Evolutionary conservation across 2,329 filamentous ascomycete species (phyloP).

Genomic region (Dactylellina cionopaga): DNA sequence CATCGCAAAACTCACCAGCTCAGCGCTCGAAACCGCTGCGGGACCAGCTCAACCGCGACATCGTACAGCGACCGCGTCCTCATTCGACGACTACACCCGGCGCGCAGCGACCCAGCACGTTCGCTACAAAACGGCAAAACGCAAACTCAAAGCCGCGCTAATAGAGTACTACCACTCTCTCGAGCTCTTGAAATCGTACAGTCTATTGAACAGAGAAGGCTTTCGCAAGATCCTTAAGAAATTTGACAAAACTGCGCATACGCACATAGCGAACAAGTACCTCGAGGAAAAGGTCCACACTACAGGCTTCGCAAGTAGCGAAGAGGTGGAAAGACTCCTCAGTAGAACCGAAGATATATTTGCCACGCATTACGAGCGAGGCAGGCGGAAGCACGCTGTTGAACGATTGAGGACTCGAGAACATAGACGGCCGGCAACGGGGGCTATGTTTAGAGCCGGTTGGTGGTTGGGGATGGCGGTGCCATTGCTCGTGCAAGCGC

Average conservation of each 20-base stretch:
- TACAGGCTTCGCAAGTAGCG: slow-evolving; percentile 90
- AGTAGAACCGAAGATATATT: slow-evolving; percentile 88
- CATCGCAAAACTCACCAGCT: slow-evolving; percentile 52
- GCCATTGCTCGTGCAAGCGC: slow-evolving; percentile 75
- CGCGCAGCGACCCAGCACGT: slow-evolving; percentile 63
- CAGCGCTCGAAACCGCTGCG: slow-evolving; percentile 42
- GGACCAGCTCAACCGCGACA: slow-evolving; percentile 60
- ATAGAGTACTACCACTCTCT: slow-evolving; percentile 93
- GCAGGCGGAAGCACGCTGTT: slow-evolving; percentile 89
- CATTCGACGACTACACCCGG: slow-evolving; percentile 65
- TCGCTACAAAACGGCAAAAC: slow-evolving; percentile 87
- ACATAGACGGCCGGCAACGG: slow-evolving; percentile 67
- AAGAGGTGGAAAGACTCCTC: slow-evolving; percentile 82
- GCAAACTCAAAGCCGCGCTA: slow-evolving; percentile 87
- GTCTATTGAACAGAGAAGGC: slow-evolving; percentile 86
- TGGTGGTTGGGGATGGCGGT: slow-evolving; percentile 73
- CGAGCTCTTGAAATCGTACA: slow-evolving; percentile 90
- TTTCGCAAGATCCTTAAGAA: slow-evolving; percentile 99
- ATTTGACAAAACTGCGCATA: slow-evolving; percentile 89
- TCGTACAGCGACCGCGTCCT: slow-evolving; percentile 57
- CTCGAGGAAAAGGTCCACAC: slow-evolving; percentile 92
- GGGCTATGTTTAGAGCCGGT: slow-evolving; percentile 70
- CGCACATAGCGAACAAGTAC: slow-evolving; percentile 79
- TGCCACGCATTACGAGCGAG: slow-evolving; percentile 90
- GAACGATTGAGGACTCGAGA: slow-evolving; percentile 80